Percentiles rank a stretch among this genome's conserved stretches.
phyloP scores from a whole-genome alignment of 2,329 filamentous ascomycete species.

The Cercospora nicotianae region DNA sequence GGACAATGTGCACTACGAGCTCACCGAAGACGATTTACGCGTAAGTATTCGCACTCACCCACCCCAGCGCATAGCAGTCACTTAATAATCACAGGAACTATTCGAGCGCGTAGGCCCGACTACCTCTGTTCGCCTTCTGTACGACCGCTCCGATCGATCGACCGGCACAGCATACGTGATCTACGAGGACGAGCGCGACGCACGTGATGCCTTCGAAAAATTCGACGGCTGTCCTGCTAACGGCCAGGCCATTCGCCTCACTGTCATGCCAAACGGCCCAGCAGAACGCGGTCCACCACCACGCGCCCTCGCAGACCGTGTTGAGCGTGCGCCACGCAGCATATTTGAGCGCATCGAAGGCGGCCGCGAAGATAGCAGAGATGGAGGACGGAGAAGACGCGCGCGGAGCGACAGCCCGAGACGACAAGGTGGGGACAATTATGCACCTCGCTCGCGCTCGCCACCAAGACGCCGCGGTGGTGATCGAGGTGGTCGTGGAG shows the following conservation, averaged over 20 bases:
- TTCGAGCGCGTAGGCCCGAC: slow-evolving; percentile 77
- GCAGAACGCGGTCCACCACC: slow-evolving; percentile 40
- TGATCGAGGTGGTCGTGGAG: slow-evolving; percentile 51
- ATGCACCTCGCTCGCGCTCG: slow-evolving; percentile 65
- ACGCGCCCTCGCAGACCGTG: slow-evolving; percentile 47
- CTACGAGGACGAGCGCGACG: slow-evolving; percentile 70
- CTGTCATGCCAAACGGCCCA: slow-evolving; percentile 60
- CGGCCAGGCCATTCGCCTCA: slow-evolving; percentile 72
- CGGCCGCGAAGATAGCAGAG: slow-evolving; percentile 41
- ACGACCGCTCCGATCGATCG: slow-evolving; percentile 85
- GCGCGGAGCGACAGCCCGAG: slow-evolving; percentile 48
- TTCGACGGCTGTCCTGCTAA: slow-evolving; percentile 91
- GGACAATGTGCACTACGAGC: slow-evolving; percentile 89
- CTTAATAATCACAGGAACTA: slow-evolving; percentile 60
- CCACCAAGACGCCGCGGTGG: slow-evolving; percentile 53
- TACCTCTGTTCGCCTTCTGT: slow-evolving; percentile 67
- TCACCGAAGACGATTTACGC: slow-evolving; percentile 79
- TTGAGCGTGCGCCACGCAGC: slow-evolving; percentile 55
- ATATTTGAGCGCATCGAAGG: slow-evolving; percentile 63
- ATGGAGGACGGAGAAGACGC: slow-evolving; percentile 26
- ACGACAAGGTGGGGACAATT: slow-evolving; percentile 72
- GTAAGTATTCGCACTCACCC: slow-evolving; percentile 50
- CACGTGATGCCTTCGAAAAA: slow-evolving; percentile 70
- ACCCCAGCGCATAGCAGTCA: neutral
- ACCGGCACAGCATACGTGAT: slow-evolving; percentile 82